phyloP scores from a whole-genome alignment of 805 yeast genomes.

The Candida taoyuanica region DNA sequence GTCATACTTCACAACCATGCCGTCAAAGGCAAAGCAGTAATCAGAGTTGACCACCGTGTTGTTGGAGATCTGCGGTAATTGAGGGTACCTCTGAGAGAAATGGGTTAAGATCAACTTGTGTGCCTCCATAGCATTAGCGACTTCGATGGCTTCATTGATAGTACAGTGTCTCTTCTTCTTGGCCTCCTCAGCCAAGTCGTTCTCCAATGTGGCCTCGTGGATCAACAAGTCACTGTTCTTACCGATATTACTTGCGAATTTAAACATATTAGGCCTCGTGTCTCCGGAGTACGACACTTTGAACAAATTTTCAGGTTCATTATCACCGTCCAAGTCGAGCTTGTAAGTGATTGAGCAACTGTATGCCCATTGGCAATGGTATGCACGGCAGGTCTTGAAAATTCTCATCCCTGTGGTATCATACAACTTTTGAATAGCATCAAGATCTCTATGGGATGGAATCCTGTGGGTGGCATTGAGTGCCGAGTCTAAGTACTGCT shows the following conservation, averaged over 20 bases:
- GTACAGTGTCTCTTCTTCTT: slow-evolving; percentile 81
- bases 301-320: slow-evolving; percentile 34
- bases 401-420: slow-evolving; percentile 36
- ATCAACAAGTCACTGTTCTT: slow-evolving; percentile 63
- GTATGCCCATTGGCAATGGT: slow-evolving; percentile 83
- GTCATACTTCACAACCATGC: slow-evolving; percentile 47
- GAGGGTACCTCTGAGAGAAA: slow-evolving; percentile 85
- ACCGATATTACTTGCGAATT: slow-evolving; percentile 63
- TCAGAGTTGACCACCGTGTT: slow-evolving; percentile 28
- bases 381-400: slow-evolving; percentile 52
- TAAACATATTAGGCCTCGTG: slow-evolving; percentile 69
- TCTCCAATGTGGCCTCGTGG: slow-evolving; percentile 92
- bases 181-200: slow-evolving; percentile 74
- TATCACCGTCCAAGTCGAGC: slow-evolving; percentile 21
- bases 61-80: slow-evolving; percentile 38
- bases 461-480: slow-evolving; percentile 1
- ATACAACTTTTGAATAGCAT: slow-evolving; percentile 33
- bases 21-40: slow-evolving; percentile 59
- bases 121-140: slow-evolving; percentile 69
- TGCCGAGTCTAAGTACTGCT: slow-evolving; percentile 9
- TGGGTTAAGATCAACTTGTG: slow-evolving; percentile 75
- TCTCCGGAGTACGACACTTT: slow-evolving; percentile 91
- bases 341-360: slow-evolving; percentile 52
- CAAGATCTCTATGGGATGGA: slow-evolving; percentile 20
- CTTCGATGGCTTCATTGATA: slow-evolving; percentile 74